These are phyloP conservation scores for Phoma sp. DNA, from an alignment of 2,329 filamentous ascomycete species.

Conservation along the genomic window DNA sequence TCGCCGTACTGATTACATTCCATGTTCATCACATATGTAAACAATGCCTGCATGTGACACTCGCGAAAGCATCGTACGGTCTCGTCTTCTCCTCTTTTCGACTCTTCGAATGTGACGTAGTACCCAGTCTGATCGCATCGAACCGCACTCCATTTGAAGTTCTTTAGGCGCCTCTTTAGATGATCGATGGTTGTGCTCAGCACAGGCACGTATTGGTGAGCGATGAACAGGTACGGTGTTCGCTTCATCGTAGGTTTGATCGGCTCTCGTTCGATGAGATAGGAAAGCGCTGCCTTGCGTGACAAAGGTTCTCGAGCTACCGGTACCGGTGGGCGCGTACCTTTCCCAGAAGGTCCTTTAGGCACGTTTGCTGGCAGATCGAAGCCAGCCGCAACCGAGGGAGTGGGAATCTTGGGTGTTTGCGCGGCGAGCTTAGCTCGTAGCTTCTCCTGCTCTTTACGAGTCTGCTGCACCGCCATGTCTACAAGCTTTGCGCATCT, in stretches of 20 bases:
- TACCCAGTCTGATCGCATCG: constrained; percentile 86
- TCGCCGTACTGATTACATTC: constrained; percentile 76
- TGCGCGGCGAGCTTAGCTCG: constrained; percentile 43
- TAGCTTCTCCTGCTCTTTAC: constrained; percentile 64
- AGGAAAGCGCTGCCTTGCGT: constrained; percentile 55
- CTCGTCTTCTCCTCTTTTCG: constrained; percentile 76
- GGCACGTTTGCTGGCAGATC: constrained; percentile 84
- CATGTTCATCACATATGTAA: constrained; percentile 94
- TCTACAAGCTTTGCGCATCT: constrained; percentile 82
- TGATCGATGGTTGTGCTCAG: constrained; percentile 86
- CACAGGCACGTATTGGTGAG: constrained; percentile 86
- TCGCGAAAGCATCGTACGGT: constrained; percentile 79
- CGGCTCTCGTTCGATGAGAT: constrained; percentile 68
- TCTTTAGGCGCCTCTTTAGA: constrained; percentile 86
- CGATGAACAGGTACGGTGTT: constrained; percentile 89
- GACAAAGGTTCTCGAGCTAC: constrained; percentile 50
- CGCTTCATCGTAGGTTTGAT: constrained; percentile 74
- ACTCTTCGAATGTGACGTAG: constrained; percentile 88
- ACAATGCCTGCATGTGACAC: constrained; percentile 83
- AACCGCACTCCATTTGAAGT: constrained; percentile 81
- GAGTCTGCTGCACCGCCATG: constrained; percentile 72
- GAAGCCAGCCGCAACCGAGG: constrained; percentile 33
- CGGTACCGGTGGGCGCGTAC: constrained; percentile 46
- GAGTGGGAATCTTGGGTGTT: constrained; percentile 27
- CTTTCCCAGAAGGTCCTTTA: constrained; percentile 76